Base-by-base conservation (phyloP, 495 filamentous ascomycete species). In the Annulohypoxylon bovei region DNA sequence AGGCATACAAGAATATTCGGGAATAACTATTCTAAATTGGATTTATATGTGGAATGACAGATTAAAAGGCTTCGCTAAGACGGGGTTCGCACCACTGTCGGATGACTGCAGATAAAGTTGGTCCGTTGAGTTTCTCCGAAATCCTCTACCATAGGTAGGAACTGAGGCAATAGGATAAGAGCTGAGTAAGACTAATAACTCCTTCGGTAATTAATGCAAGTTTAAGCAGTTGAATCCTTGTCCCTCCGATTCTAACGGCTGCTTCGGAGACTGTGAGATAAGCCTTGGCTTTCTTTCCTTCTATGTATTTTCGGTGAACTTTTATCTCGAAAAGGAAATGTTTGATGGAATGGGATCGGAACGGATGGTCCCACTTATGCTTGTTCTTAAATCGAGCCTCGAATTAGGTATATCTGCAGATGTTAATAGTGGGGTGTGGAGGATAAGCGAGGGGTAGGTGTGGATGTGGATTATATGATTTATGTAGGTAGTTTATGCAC, bases 81-180 rank as follows among this genome's bases (percentile, higher is more conserved):
- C 27, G 33, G 28, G 25, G 27, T 9, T 53, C 27, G 49, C 27
- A 12, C 56, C 23, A 46, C 33, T 65, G 11, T 18, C 27, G 55
- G 35, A 54, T 67, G 47, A 67, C 55, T 40, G 54, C 64, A 67
- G 32, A 30, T 46, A 32, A 47, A 37, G 30, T 67, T 67, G 11
- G 37, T 46, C 54, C 54, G 63, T 33, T 18, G 27, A 67, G 65
- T 61, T 67, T 61, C 65, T 67, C 65, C 65, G 56, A 46, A 42
- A 42, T 37, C 57, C 30, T 46, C 47, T 32, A 18, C 22, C 20
- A 9, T 27, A 44, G 9, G 0, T 18, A 35, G 25, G 40, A 46
- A 23, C 4, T 18, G 5, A 18, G 28, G 50, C 20, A 16, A 16
- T 18, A 30, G n/a, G 55, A 25, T 16, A 8, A n/a, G 20, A n/a